A percentile compares a stretch with the other conserved stretches of the same genome.
Conservation (phyloP, 257 asterid genomes). For the Plantago major region DNA sequence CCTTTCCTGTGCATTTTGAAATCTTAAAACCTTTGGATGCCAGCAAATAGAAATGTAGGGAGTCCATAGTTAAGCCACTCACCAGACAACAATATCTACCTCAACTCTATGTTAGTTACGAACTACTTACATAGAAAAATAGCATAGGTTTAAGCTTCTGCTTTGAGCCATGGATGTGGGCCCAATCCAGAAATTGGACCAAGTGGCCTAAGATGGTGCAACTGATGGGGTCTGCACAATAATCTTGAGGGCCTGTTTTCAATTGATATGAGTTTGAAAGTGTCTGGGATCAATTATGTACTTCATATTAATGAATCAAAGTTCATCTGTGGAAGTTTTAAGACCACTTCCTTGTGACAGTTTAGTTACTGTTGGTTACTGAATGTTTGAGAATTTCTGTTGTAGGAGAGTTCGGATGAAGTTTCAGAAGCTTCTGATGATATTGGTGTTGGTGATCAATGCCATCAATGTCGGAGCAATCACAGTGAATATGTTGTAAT, state of each 20-base stretch:
- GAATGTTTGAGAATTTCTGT: conserved; percentile 12
- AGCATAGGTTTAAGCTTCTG: neutral
- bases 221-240: neutral
- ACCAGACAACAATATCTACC: conserved; percentile 1
- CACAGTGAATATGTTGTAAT: conserved; percentile 53
- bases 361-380: conserved; percentile 11
- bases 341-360: no score
- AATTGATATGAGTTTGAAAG: neutral
- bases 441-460: conserved; percentile 67
- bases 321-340: neutral
- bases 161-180: neutral
- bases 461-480: conserved; percentile 86
- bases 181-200: neutral
- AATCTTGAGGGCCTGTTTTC: neutral
- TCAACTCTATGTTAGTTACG: neutral
- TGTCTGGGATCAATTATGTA: neutral
- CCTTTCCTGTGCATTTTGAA: neutral
- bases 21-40: neutral
- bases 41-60: neutral
- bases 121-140: neutral
- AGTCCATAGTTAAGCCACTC: conserved; percentile 2
- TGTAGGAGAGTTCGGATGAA: conserved; percentile 76
- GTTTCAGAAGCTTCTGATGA: conserved; percentile 75
- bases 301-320: neutral
- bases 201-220: neutral